These are phyloP conservation scores for Reticulascus tulasneorum DNA, from an alignment of 2,329 filamentous ascomycete genomes.

Conservation along the genomic window DNA sequence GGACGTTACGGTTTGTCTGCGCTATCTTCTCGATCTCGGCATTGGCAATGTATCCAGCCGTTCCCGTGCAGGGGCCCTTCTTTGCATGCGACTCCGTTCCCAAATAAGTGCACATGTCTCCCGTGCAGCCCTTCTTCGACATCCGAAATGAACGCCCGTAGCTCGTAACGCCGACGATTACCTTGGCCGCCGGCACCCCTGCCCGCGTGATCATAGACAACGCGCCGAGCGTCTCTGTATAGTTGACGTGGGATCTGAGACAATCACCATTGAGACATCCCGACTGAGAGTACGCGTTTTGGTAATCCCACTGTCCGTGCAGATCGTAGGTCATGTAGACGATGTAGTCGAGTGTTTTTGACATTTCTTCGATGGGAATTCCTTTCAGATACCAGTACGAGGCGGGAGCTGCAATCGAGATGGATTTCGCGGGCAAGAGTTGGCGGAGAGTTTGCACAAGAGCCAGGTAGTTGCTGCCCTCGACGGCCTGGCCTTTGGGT, in stretches of 20 bases:
- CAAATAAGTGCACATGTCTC: slow-evolving; percentile 18
- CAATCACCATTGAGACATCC: slow-evolving; percentile 28
- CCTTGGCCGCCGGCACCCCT: slow-evolving; percentile 3
- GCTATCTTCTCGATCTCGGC: slow-evolving; percentile 22
- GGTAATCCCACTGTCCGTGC: slow-evolving; percentile 23
- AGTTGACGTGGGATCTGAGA: slow-evolving; percentile 29
- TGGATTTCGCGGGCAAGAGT: slow-evolving; percentile 8
- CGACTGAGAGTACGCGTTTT: slow-evolving; percentile 20
- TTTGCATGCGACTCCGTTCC: slow-evolving; percentile 11
- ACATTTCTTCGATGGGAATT: slow-evolving; percentile 21
- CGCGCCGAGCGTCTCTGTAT: slow-evolving; percentile 21
- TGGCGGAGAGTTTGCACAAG: slow-evolving; percentile 20
- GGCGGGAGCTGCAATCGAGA: slow-evolving; percentile 20
- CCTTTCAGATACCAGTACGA: slow-evolving; percentile 31
- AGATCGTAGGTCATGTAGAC: slow-evolving; percentile 36
- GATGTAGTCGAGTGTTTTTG: slow-evolving; percentile 23
- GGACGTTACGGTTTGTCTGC: background rate
- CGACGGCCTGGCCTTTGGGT: slow-evolving; percentile 18
- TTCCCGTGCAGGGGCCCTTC: slow-evolving; percentile 18
- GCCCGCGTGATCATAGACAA: slow-evolving; percentile 3
- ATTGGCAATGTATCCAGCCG: slow-evolving; percentile 22
- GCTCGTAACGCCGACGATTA: slow-evolving; percentile 22
- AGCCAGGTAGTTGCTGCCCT: slow-evolving; percentile 26
- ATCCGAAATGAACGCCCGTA: slow-evolving; percentile 26
- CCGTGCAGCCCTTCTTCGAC: slow-evolving; percentile 19